Evolutionary conservation across 495 filamentous ascomycete genomes (phyloP), one percentile per base, ranked within the genome.

Genomic region (Coniosporium apollinis): DNA sequence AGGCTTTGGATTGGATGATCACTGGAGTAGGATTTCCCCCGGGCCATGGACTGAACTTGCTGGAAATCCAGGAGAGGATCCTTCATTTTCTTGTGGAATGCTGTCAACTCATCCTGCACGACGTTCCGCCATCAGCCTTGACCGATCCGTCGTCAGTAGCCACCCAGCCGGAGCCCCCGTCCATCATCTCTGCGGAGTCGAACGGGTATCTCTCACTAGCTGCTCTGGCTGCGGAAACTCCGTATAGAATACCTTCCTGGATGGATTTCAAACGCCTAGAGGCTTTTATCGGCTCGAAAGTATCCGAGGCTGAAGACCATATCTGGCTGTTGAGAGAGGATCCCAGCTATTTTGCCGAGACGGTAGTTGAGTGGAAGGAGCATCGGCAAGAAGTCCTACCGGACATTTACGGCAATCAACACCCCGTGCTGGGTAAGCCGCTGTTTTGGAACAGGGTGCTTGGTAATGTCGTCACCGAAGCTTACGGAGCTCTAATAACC

Each of bases 251-350:
- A 10, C 65, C 64, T 0, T 49, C 42, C 2, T 5, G 45, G 2
- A 31, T 67, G 2, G 55, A 72, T 35, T 46, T 72, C 16, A 19
- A 8, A 3, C 51, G 52, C 9, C 30, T 73, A 1, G 37, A 57
- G 26, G 39, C 48, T 0, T 39, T 74, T 2, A 30, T 72, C 1
- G 24, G 31, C 1, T 58, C 67, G 0, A 56, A 51, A 34, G 32
- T 36, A 1, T 38, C 48, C 0, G 55, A 55, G 14, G 55, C 59
- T 2, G 57, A 65, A 31, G 67, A 73, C 37, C 64, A 67, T 34
- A 22, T 74, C 4, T 66, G 60, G 61, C 39, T 55, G 1, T 43
- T 73, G 24, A 57, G 70, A n/a, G 67, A 71, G 34, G 66, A 74
- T 44, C 67, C 70, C 0, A 51, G 37, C 4, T 75, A 70, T 40